Conservation (phyloP, 352 stramenopile genomes). For the Pythium rishiriense region DNA sequence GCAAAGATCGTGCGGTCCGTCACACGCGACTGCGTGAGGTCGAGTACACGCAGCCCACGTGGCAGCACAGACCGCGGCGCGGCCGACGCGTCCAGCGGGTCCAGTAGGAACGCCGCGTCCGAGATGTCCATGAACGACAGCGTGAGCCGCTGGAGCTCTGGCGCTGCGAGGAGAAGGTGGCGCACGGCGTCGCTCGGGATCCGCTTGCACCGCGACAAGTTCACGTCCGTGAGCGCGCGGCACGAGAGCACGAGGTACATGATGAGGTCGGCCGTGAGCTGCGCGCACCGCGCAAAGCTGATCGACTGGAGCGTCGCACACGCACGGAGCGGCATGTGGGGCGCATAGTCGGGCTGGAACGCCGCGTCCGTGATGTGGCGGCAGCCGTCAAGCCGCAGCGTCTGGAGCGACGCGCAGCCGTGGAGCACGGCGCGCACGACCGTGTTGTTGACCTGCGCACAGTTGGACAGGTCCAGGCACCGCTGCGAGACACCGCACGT, state of each 20-base stretch:
- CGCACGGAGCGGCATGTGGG: conserved; percentile 65
- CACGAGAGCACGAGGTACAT: conserved; percentile 80
- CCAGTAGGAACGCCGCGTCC: conserved; percentile 53
- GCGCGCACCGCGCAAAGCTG: conserved; percentile 80
- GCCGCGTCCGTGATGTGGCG: conserved; percentile 86
- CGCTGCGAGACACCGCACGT: conserved; percentile 33
- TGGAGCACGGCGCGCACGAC: conserved; percentile 81
- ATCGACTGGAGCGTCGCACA: conserved; percentile 76
- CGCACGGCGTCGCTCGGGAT: conserved; percentile 80
- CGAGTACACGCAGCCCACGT: conserved; percentile 46
- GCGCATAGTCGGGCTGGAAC: conserved; percentile 82
- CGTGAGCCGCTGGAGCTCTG: conserved; percentile 63
- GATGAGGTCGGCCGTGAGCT: conserved; percentile 76
- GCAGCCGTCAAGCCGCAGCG: conserved; percentile 80
- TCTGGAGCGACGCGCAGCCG: conserved; percentile 73
- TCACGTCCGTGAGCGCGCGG: conserved; percentile 71
- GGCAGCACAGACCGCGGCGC: conserved; percentile 31
- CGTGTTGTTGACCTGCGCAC: conserved; percentile 85
- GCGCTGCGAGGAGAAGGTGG: conserved; percentile 58
- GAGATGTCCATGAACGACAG: conserved; percentile 86
- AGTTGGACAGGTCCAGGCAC: conserved; percentile 84
- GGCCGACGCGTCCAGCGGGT: conserved; percentile 13
- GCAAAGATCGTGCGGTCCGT: conserved; percentile 69
- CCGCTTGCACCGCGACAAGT: conserved; percentile 83
- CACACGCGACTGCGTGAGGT: conserved; percentile 75